Evolutionary conservation across 1,284 basidiomycete species (phyloP).

Genomic region (Moesziomyces sp.): DNA sequence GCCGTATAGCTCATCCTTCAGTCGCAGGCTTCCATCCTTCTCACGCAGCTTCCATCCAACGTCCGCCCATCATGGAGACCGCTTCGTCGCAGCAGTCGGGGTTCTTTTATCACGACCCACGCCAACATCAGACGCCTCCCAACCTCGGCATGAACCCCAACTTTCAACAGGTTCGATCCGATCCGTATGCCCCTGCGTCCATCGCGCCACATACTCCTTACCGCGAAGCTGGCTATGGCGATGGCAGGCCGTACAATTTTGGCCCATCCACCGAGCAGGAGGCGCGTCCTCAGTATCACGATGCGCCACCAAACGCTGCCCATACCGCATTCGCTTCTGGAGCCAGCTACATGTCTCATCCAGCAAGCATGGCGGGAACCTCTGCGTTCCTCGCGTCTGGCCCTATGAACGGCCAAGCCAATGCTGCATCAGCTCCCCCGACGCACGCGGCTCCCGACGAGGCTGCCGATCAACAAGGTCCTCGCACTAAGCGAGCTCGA

Average conservation of each 20-base stretch:
- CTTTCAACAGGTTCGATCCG: slow-evolving; percentile 10
- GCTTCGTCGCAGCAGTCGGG: slow-evolving; percentile 24
- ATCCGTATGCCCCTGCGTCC: slow-evolving; percentile 8
- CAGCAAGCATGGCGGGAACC: slow-evolving; percentile 12
- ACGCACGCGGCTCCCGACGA: slow-evolving; percentile 9
- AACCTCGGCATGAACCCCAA: slow-evolving; percentile 13
- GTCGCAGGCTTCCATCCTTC: neutral
- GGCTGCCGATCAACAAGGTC: slow-evolving; percentile 5
- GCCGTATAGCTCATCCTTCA: slow-evolving; percentile 9
- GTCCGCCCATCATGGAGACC: slow-evolving; percentile 27
- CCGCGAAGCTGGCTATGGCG: slow-evolving; percentile 18
- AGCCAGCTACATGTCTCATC: slow-evolving; percentile 17
- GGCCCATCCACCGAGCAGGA: slow-evolving; percentile 16
- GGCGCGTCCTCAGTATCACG: slow-evolving; percentile 10
- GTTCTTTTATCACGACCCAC: slow-evolving; percentile 39
- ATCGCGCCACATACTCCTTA: slow-evolving; percentile 24
- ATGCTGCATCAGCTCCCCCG: neutral
- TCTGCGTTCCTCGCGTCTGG: slow-evolving; percentile 1
- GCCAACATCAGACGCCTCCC: slow-evolving; percentile 17
- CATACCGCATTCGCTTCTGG: slow-evolving; percentile 10
- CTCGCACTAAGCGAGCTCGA: slow-evolving; percentile 20
- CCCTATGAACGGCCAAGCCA: slow-evolving; percentile 15
- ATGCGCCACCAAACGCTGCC: slow-evolving; percentile 6
- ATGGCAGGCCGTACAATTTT: slow-evolving; percentile 17
- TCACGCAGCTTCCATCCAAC: neutral